These are phyloP conservation scores for Aspergillus taichungensis DNA, from an alignment of 495 filamentous ascomycete species.

Conservation along the genomic window DNA sequence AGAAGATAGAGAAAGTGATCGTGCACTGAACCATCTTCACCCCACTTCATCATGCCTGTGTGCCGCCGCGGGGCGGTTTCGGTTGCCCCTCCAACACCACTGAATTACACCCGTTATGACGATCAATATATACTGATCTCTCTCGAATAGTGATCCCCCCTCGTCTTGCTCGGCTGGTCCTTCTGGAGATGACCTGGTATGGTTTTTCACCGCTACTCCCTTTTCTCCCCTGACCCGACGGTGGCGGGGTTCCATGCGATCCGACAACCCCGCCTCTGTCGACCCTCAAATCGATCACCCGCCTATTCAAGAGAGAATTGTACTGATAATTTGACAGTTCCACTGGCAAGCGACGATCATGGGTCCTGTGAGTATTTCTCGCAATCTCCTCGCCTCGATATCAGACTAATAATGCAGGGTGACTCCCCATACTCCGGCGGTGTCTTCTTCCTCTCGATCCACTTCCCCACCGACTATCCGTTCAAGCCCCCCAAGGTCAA, in stretches of 20 bases:
- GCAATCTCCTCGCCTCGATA: neutral
- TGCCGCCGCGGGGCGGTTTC: constrained; percentile 13
- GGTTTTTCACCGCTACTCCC: constrained; percentile 23
- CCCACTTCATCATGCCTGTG: constrained; percentile 7
- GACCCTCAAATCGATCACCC: neutral
- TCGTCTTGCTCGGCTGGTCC: constrained; percentile 98
- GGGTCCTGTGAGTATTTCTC: constrained; percentile 76
- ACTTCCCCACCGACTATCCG: constrained; percentile 99
- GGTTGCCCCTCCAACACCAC: neutral
- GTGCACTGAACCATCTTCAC: neutral
- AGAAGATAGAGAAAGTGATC: no score
- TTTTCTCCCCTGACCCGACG: constrained; percentile 9
- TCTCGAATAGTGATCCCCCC: constrained; percentile 83
- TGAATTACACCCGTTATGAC: no score
- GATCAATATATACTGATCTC: neutral
- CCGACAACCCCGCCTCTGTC: no score
- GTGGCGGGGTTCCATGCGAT: constrained; percentile 12
- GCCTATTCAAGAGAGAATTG: neutral
- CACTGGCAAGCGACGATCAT: constrained; percentile 99
- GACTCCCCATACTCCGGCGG: constrained; percentile 96
- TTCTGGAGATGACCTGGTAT: constrained; percentile 94
- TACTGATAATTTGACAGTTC: constrained; percentile 54
- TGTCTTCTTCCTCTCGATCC: constrained; percentile 96
- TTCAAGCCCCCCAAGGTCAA: constrained; percentile 99
- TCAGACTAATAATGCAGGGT: constrained; percentile 35